Base-by-base conservation (phyloP, 2,329 filamentous ascomycete genomes). In the Xylariaceae sp. region DNA sequence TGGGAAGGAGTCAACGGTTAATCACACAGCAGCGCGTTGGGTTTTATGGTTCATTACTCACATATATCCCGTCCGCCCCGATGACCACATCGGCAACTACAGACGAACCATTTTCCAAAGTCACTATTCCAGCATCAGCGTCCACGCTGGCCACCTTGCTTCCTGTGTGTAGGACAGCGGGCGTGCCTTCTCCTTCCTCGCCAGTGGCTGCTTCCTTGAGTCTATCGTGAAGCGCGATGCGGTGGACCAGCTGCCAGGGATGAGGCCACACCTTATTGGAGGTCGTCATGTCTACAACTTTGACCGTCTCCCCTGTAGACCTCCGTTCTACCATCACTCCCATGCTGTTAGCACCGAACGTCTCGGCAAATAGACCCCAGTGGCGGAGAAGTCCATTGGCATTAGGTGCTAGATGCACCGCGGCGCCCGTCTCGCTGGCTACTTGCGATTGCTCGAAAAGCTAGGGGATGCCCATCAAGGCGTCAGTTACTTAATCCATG, bases 331-430 rank as follows among this genome's bases (percentile, higher is more conserved):
- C 17, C 7, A 56, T 19, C n/a, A 43, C 38, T 4, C 53, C 45
- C 49, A 55, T 55, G 1, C 36, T 32, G 32, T 53, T 59, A 8
- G 59, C 66, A 3, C 65, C 65, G 26, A 67, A 60, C 0, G 45
- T 44, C 48, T 67, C 64, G 4, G 63, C 60, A 1, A 50, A 50
- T 13, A 69, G 56, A 2, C 64, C 66, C 45, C 62, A 59, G 31
- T 55, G 54, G 5, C 60, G 59, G 9, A 83, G 60, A 2, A 82
- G 57, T 0, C 74, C 73, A 54, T 80, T 78, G 2, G 69, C 63
- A 50, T 83, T 84, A 1, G 80, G 76, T 0, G 74, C 70, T 4
- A 83, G 54, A 50, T 82, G 76, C n/a, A 83, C 68, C 0, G 78
- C 78, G 3, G 78, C 77, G 0, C 78, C 78, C 1, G 67, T 59